These are phyloP conservation scores for Barbatosphaeria neglecta DNA, from an alignment of 495 filamentous ascomycete species.

Conservation along the genomic window DNA sequence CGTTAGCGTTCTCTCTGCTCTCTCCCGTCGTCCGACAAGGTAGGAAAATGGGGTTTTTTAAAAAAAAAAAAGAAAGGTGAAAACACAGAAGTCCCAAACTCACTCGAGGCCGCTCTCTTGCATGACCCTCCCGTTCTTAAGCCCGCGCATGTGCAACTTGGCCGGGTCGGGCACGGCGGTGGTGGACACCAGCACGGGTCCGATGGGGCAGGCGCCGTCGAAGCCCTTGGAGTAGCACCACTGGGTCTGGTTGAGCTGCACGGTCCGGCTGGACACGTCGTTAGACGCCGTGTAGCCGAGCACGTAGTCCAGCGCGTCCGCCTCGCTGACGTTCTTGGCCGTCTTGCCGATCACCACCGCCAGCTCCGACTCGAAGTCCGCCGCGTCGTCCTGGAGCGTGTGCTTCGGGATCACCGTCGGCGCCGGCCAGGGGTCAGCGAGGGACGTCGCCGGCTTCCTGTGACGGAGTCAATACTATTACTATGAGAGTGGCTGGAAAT, in stretches of 20 bases:
- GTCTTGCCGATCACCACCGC: conserved; percentile 34
- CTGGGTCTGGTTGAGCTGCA: conserved; percentile 34
- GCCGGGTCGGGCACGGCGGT: conserved; percentile 34
- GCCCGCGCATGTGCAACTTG: conserved; percentile 22
- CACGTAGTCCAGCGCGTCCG: conserved; percentile 32
- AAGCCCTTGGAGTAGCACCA: conserved; percentile 39
- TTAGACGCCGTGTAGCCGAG: conserved; percentile 36
- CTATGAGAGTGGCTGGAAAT: too few relatives aligned
- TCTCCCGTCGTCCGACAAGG: too few relatives aligned
- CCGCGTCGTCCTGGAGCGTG: conserved; percentile 24
- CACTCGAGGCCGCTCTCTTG: conserved; percentile 40
- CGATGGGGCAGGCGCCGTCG: conserved; percentile 34
- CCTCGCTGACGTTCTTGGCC: conserved; percentile 34
- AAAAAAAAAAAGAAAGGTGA: background rate
- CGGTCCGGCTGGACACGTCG: conserved; percentile 30
- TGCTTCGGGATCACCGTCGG: conserved; percentile 36
- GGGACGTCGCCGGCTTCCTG: conserved; percentile 28
- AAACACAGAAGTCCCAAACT: too few relatives aligned
- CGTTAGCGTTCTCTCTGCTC: background rate
- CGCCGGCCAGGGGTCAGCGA: conserved; percentile 30
- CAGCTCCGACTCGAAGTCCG: conserved; percentile 36
- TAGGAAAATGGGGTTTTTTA: background rate
- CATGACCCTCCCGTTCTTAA: conserved; percentile 36
- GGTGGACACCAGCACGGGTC: conserved; percentile 44
- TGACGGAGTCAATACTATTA: background rate